Base-by-base conservation (phyloP, 495 filamentous ascomycete species). In the Talaromyces adpressus region DNA sequence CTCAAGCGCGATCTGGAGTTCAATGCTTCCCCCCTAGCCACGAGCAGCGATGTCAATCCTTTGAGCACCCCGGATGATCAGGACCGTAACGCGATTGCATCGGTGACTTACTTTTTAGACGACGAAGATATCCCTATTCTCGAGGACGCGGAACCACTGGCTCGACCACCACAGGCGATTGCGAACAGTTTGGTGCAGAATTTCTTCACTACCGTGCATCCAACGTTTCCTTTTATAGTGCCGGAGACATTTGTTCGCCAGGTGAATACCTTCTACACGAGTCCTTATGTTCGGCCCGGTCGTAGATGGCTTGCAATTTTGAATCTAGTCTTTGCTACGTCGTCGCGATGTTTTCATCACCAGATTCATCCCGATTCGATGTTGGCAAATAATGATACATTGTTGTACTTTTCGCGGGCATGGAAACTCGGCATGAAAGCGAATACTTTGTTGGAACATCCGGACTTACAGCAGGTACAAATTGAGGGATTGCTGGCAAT, bases 261-360 rank as follows among this genome's bases (percentile, higher is more conserved):
- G 60, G 79, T 75, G 64, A 73, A 69, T 49, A 71, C 69, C 4
- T 79, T 76, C 41, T 80, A 75, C 57, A 63, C 69, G 41, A 69
- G 70, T 29, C 60, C 71, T 9, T 71, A 66, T 20, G 66, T 74
- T 30, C 70, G 73, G 41, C 76, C 79, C 20, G 74, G 77, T 2
- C 76, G 72, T 18, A 73, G 79, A 54, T 89, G 84, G 85, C 71
- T 85, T 52, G 82, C 84, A 0, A 82, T 84, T 18, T 65, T 89
- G 22, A 89, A 90, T 69, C 64, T 88, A n/a, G 77, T 89, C 34
- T 88, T 89, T 69, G 87, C 87, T 18, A 86, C 88, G 63, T 80
- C 81, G 11, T 77, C 82, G 7, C 79, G 75, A 65, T 81, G 84
- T 66, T 77, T 75, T 4, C 52, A 64, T 22, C 73, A 77, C 52